A percentile compares a stretch with the other conserved stretches of the same genome.
phyloP scores from a whole-genome alignment of 2,329 filamentous ascomycete genomes.

The Aspergillus hiratsukae region DNA sequence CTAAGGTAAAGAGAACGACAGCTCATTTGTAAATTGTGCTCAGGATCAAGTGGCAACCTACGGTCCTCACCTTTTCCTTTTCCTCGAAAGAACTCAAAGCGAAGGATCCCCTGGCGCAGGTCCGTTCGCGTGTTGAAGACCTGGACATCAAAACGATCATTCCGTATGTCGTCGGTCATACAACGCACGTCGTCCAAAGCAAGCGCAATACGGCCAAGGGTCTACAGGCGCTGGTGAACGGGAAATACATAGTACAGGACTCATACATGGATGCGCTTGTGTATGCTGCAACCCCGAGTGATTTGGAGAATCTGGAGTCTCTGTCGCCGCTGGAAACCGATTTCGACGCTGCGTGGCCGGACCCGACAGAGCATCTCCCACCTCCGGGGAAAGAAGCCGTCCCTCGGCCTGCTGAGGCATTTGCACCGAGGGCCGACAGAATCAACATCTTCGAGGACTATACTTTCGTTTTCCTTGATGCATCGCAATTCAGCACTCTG shows the following conservation, averaged over 20 bases:
- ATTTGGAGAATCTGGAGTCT: constrained; percentile 49
- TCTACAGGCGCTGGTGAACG: constrained; percentile 80
- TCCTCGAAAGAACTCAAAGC: constrained; percentile 64
- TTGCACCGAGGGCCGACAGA: constrained; percentile 64
- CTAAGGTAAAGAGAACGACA: background rate
- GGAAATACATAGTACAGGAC: constrained; percentile 68
- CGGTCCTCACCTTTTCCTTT: constrained; percentile 77
- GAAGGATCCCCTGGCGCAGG: constrained; percentile 56
- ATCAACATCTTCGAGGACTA: constrained; percentile 76
- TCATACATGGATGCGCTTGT: constrained; percentile 70
- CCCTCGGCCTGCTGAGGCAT: constrained; percentile 62
- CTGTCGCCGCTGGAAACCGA: constrained; percentile 67
- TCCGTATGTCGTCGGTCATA: constrained; percentile 65
- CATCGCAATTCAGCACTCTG: constrained; percentile 70
- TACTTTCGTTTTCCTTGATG: constrained; percentile 81
- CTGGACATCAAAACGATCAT: constrained; percentile 83
- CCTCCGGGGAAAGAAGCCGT: constrained; percentile 71
- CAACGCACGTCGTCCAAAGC: constrained; percentile 82
- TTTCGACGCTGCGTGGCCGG: constrained; percentile 75
- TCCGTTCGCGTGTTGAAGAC: constrained; percentile 66
- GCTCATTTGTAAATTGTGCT: constrained; percentile 6
- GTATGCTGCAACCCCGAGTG: constrained; percentile 51
- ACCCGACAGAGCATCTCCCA: constrained; percentile 67
- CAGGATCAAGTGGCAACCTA: constrained; percentile 73
- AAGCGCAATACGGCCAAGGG: constrained; percentile 88